These are phyloP conservation scores for Telopea speciosissima DNA, from an alignment of 177 flowering plant genomes.

Conservation along the genomic window DNA sequence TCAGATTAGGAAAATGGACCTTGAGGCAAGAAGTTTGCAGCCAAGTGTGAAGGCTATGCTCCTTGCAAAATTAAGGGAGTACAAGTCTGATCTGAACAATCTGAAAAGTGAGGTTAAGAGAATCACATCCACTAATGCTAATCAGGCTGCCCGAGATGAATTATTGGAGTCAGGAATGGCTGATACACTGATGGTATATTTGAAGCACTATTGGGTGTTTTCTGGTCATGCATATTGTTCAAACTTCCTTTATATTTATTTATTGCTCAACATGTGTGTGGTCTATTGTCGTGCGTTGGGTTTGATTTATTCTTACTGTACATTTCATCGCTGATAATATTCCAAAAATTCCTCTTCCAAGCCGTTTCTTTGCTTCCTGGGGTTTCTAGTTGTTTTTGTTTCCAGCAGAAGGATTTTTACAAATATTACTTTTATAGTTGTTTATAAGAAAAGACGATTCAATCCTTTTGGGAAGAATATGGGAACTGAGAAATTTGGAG, in stretches of 20 bases:
- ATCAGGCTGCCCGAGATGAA: slow-evolving; percentile 50
- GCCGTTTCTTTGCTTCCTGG: too few relatives aligned
- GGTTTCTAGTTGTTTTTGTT: too few relatives aligned
- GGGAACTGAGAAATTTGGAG: too few relatives aligned
- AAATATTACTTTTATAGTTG: too few relatives aligned
- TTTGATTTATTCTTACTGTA: neutral
- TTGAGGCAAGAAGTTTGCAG: slow-evolving; percentile 61
- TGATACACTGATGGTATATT: slow-evolving; percentile 41
- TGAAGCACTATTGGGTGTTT: neutral
- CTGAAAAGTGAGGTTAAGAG: slow-evolving; percentile 56
- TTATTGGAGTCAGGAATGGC: slow-evolving; percentile 60
- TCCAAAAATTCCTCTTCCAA: too few relatives aligned
- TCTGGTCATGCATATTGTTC: neutral
- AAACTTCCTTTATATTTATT: neutral
- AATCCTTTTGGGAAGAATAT: too few relatives aligned
- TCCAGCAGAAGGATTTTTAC: too few relatives aligned
- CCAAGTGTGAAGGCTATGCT: slow-evolving; percentile 47
- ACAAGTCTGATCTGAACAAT: slow-evolving; percentile 57
- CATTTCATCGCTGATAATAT: too few relatives aligned
- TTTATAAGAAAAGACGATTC: too few relatives aligned
- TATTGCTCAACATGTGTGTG: neutral
- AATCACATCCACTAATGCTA: slow-evolving; percentile 39
- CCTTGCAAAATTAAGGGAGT: slow-evolving; percentile 57
- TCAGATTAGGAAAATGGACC: slow-evolving; percentile 68
- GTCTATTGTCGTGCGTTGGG: neutral